Evolutionary conservation across 768 basidiomycete species (phyloP).

Genomic region (Calocybe gangraenosa): DNA sequence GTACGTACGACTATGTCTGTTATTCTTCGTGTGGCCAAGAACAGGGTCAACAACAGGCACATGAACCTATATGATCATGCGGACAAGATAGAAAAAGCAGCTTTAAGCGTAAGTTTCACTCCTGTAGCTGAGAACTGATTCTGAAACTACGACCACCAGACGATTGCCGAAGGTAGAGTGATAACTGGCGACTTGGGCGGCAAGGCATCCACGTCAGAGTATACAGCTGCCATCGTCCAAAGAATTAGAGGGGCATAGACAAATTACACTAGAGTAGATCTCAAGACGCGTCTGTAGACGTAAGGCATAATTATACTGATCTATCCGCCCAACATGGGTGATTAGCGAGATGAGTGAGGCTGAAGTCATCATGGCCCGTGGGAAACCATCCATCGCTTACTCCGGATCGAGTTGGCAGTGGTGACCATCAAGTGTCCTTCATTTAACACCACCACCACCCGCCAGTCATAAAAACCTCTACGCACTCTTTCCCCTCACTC

Average conservation of each 20-base stretch:
- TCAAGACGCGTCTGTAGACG: too few species aligned
- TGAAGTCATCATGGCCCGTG: constrained; percentile 23
- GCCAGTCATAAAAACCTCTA: constrained; percentile 37
- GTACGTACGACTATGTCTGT: constrained; percentile 34
- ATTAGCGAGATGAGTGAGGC: constrained; percentile 1
- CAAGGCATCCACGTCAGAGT: constrained; percentile 84
- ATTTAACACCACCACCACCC: constrained; percentile 39
- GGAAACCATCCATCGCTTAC: constrained; percentile 30
- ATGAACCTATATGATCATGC: constrained; percentile 88
- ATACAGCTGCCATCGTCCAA: constrained; percentile 81
- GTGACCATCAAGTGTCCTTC: constrained; percentile 43
- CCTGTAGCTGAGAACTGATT: neutral
- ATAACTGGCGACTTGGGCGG: constrained; percentile 98
- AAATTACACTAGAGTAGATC: too few species aligned
- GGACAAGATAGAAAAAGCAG: constrained; percentile 86
- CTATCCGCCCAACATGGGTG: constrained; percentile 9
- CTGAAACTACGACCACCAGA: constrained; percentile 44
- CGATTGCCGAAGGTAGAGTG: constrained; percentile 92
- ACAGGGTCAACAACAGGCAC: constrained; percentile 50
- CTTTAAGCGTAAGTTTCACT: constrained; percentile 64
- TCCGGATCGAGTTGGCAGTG: constrained; percentile 21
- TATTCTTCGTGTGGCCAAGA: too few species aligned
- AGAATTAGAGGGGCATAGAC: constrained; percentile 44
- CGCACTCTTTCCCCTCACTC: constrained; percentile 67
- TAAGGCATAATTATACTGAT: constrained; percentile 10